Conservation (phyloP, 192 early-diverging fungal genomes). For the Backusella australiensis region DNA sequence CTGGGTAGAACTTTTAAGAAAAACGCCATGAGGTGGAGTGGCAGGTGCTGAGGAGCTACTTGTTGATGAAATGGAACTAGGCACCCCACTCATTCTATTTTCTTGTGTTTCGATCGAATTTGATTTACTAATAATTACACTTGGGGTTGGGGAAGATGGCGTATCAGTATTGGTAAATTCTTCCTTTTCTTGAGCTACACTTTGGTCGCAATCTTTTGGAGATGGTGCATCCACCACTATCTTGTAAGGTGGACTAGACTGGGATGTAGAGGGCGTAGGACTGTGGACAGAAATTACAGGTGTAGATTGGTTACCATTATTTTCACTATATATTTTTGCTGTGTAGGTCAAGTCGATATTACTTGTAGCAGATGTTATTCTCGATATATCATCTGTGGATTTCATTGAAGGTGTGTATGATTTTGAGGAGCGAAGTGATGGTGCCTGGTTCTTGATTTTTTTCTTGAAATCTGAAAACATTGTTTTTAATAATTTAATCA, state of each 20-base stretch:
- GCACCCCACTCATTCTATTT: neutral
- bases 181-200: neutral
- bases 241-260: neutral
- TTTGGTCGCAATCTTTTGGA: neutral
- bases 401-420: neutral
- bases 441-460: neutral
- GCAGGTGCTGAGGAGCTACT: neutral
- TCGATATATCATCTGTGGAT: neutral
- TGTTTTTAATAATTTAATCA: neutral
- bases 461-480: neutral
- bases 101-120: neutral
- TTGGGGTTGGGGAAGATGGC: neutral
- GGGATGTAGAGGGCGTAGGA: neutral
- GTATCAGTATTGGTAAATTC: neutral
- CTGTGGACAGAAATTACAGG: neutral
- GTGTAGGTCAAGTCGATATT: neutral
- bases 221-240: neutral
- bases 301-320: neutral
- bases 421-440: neutral
- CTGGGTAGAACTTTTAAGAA: neutral
- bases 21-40: neutral
- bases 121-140: neutral
- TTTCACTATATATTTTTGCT: neutral
- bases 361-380: neutral
- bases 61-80: neutral